phyloP scores from a whole-genome alignment of 148 eudicot species.

The Selenicereus undatus region DNA sequence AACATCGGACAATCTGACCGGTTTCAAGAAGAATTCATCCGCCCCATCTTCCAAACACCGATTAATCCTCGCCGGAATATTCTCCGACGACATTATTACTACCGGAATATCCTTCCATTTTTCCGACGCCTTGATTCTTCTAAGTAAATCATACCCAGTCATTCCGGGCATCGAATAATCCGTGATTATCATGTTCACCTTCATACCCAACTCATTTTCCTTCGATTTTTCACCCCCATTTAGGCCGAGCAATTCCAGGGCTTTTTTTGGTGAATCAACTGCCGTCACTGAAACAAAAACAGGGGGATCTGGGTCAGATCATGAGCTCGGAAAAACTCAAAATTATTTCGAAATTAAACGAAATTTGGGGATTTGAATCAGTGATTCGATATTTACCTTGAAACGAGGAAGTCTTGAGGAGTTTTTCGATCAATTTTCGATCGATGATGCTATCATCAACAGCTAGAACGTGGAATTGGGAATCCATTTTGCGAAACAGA shows the following conservation, averaged over 20 bases:
- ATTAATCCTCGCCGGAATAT: conserved; percentile 61
- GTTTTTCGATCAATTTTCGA: conserved; percentile 32
- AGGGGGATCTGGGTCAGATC: background rate
- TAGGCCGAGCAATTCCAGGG: conserved; percentile 28
- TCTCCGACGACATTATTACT: conserved; percentile 76
- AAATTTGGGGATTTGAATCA: background rate
- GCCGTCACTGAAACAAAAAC: conserved; percentile 29
- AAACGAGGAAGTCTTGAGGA: conserved; percentile 33
- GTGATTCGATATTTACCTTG: conserved; percentile 19
- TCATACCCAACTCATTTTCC: conserved; percentile 12
- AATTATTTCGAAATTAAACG: too few relatives aligned
- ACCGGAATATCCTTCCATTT: conserved; percentile 57
- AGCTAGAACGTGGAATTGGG: conserved; percentile 35
- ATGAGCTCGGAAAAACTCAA: background rate
- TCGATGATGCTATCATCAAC: conserved; percentile 36
- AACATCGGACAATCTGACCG: conserved; percentile 61
- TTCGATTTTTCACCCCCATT: conserved; percentile 1
- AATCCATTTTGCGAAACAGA: conserved; percentile 5
- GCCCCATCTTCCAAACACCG: conserved; percentile 72
- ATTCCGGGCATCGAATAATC: conserved; percentile 42
- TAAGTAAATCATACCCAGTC: conserved; percentile 37
- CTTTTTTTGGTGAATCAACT: conserved; percentile 37
- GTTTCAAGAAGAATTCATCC: conserved; percentile 64
- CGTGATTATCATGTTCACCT: conserved; percentile 37
- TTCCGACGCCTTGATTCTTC: conserved; percentile 38